Evolutionary conservation across 495 filamentous ascomycete genomes (phyloP).

Genomic region (Trichoderma asperelloides): DNA sequence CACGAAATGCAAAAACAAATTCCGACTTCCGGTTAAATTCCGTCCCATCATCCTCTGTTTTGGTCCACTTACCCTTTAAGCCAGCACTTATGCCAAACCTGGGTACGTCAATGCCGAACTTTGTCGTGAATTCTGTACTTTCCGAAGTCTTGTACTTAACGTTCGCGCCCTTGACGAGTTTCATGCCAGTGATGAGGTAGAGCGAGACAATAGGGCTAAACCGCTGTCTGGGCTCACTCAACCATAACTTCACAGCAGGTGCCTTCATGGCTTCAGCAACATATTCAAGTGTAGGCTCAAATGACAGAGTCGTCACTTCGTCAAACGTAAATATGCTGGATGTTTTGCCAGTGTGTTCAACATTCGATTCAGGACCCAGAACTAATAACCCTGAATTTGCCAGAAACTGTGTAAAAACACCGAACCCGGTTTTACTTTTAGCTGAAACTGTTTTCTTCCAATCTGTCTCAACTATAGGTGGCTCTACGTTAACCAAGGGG

Average conservation of each 20-base stretch:
- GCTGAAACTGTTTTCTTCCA: conserved; percentile 13
- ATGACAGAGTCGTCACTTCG: conserved; percentile 20
- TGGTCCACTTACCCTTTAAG: background rate
- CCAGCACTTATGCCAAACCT: background rate
- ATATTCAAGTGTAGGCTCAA: conserved; percentile 23
- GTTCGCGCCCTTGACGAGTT: conserved; percentile 24
- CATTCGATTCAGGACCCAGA: conserved; percentile 19
- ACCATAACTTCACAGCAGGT: conserved; percentile 23
- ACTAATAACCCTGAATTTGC: conserved; percentile 18
- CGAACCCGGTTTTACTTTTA: conserved; percentile 18
- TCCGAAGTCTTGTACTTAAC: conserved; percentile 23
- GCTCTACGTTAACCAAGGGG: background rate
- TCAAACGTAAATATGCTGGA: conserved; percentile 20
- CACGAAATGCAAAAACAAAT: conserved; percentile 26
- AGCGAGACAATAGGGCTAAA: conserved; percentile 19
- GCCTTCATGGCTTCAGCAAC: conserved; percentile 22
- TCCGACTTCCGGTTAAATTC: conserved; percentile 20
- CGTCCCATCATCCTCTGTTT: conserved; percentile 19
- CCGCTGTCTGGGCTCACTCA: conserved; percentile 21
- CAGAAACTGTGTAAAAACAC: conserved; percentile 28
- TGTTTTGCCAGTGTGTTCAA: conserved; percentile 11
- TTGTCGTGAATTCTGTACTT: conserved; percentile 16
- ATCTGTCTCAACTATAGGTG: background rate
- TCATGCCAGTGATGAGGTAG: conserved; percentile 25
- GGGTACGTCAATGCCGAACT: conserved; percentile 14